Evolutionary conservation across 2,329 filamentous ascomycete genomes (phyloP).

Genomic region (Sphaerulina musiva): DNA sequence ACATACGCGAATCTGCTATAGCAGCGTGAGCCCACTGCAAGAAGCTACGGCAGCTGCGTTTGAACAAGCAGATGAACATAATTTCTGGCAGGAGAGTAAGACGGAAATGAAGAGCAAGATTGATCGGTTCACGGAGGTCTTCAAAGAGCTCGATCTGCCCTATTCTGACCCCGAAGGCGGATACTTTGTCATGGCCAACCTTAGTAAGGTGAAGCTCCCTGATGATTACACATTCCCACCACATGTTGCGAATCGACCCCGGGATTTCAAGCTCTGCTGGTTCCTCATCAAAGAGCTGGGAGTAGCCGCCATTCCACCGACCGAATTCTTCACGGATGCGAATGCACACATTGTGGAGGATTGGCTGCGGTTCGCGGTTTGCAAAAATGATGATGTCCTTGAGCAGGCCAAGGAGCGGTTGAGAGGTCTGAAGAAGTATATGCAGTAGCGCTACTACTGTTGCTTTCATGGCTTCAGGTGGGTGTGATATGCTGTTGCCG

Average conservation of each 20-base stretch:
- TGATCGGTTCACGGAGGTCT: constrained; percentile 68
- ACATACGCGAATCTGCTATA: constrained; percentile 95
- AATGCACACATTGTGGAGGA: constrained; percentile 85
- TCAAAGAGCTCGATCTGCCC: constrained; percentile 44
- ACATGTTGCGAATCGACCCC: constrained; percentile 75
- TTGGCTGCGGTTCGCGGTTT: constrained; percentile 91
- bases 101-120: constrained; percentile 86
- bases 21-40: constrained; percentile 84
- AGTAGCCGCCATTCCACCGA: constrained; percentile 90
- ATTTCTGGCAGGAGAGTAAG: constrained; percentile 82
- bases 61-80: constrained; percentile 74
- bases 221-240: constrained; percentile 79
- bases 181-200: constrained; percentile 95
- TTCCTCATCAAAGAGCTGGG: constrained; percentile 95
- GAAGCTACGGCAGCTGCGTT: constrained; percentile 92
- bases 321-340: constrained; percentile 85
- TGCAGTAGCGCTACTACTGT: constrained; percentile 25
- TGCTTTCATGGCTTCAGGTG: too few species aligned
- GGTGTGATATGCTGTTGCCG: too few species aligned
- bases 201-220: constrained; percentile 79
- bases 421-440: constrained; percentile 46
- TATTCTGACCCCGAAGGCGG: constrained; percentile 93
- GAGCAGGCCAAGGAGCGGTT: constrained; percentile 47
- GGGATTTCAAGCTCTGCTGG: constrained; percentile 93
- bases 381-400: constrained; percentile 79